These are phyloP conservation scores for Hebeloma cylindrosporum DNA, from an alignment of 768 basidiomycete species.

Conservation along the genomic window DNA sequence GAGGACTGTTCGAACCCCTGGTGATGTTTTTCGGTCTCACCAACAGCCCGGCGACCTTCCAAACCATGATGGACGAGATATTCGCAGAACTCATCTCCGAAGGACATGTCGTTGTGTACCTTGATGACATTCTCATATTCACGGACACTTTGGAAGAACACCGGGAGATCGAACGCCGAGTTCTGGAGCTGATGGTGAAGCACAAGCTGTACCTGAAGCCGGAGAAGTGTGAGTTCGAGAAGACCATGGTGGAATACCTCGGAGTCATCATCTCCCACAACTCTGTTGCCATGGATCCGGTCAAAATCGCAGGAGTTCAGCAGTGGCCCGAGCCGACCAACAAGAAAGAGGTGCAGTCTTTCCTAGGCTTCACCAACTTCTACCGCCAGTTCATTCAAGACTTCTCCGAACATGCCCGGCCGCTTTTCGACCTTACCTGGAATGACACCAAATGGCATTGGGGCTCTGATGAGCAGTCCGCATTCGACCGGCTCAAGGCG, in stretches of 20 bases:
- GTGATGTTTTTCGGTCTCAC: constrained; percentile 38
- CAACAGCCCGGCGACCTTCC: no score
- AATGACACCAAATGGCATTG: constrained; percentile 19
- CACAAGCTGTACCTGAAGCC: no score
- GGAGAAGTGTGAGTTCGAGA: constrained; percentile 39
- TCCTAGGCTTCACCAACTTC: constrained; percentile 47
- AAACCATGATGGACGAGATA: no score
- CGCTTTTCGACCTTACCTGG: constrained; percentile 23
- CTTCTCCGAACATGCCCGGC: constrained; percentile 34
- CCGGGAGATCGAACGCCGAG: constrained; percentile 1
- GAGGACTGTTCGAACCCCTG: constrained; percentile 33
- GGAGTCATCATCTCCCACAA: constrained; percentile 25
- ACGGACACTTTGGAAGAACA: constrained; percentile 19
- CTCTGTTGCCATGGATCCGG: constrained; percentile 36
- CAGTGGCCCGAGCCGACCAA: constrained; percentile 33
- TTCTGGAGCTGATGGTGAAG: constrained; percentile 21
- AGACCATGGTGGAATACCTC: constrained; percentile 30
- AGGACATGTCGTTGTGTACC: no score
- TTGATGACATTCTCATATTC: constrained; percentile 26
- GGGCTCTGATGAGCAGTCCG: constrained; percentile 4
- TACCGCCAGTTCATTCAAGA: constrained; percentile 41
- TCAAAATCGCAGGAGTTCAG: constrained; percentile 35
- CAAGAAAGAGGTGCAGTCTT: constrained; percentile 34
- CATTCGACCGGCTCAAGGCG: constrained; percentile 29
- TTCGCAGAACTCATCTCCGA: no score